These are phyloP conservation scores for Tympanopsis confertula DNA, from an alignment of 2,329 filamentous ascomycete species.

Conservation along the genomic window DNA sequence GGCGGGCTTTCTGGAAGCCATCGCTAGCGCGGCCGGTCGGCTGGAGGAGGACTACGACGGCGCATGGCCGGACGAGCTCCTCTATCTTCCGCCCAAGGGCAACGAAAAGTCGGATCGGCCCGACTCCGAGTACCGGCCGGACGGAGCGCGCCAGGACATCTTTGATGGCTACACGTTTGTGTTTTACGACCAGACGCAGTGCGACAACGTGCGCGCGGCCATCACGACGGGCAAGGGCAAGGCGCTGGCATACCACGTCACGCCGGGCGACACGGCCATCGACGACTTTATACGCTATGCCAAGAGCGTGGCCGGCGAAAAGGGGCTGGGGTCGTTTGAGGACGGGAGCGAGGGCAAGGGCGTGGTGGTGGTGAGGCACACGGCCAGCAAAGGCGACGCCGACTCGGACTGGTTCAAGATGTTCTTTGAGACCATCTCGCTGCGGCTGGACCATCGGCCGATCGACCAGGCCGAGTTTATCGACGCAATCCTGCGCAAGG, in stretches of 20 bases:
- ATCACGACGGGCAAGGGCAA: conserved; percentile 78
- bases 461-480: conserved; percentile 87
- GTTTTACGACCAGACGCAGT: conserved; percentile 69
- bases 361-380: conserved; percentile 67
- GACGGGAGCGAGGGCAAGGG: conserved; percentile 55
- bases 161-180: conserved; percentile 85
- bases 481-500: conserved; percentile 73
- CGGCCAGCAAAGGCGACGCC: conserved; percentile 41
- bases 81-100: conserved; percentile 63
- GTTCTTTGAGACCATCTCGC: conserved; percentile 58
- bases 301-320: conserved; percentile 62
- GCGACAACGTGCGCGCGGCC: conserved; percentile 60
- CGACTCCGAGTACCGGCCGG: conserved; percentile 60
- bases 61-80: conserved; percentile 65
- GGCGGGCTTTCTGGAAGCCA: conserved; percentile 59
- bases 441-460: conserved; percentile 66
- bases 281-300: conserved; percentile 72
- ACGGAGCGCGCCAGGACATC: conserved; percentile 51
- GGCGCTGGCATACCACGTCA: conserved; percentile 54
- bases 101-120: conserved; percentile 64
- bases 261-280: conserved; percentile 50
- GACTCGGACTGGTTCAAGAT: conserved; percentile 55
- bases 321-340: conserved; percentile 53
- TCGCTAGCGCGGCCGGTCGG: conserved; percentile 48
- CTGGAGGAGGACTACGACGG: conserved; percentile 71